Evolutionary conservation across 179 eudicot genomes (phyloP).

Genomic region (Camellia oleifera): DNA sequence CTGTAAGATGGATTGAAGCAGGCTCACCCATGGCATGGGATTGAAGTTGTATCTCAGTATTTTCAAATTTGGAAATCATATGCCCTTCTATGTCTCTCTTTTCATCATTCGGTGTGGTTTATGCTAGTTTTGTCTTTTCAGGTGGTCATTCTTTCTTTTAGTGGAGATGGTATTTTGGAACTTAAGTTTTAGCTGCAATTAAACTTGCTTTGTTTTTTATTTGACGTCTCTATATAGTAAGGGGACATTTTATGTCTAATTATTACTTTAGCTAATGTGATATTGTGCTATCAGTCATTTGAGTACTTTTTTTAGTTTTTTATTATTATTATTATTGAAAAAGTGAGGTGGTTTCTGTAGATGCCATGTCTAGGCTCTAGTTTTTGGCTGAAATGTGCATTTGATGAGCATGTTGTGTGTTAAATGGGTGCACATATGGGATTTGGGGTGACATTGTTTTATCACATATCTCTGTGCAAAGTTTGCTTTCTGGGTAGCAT

Average conservation of each 20-base stretch:
- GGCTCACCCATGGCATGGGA: conserved; percentile 22
- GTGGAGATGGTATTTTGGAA: too few relatives aligned
- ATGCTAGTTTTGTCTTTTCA: too few relatives aligned
- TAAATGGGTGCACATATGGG: background rate
- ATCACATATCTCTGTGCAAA: too few relatives aligned
- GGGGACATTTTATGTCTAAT: background rate
- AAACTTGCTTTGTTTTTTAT: conserved; percentile 44
- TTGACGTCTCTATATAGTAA: conserved; percentile 15
- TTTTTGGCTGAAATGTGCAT: too few relatives aligned
- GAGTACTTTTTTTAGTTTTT: too few relatives aligned
- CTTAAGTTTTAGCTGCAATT: conserved; percentile 30
- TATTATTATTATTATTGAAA: background rate
- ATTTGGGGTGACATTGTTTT: background rate
- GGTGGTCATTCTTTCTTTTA: conserved; percentile 21
- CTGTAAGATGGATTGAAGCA: conserved; percentile 17
- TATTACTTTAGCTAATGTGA: conserved; percentile 10
- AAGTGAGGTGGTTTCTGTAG: too few relatives aligned
- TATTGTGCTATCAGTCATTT: background rate
- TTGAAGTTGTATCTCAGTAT: conserved; percentile 32
- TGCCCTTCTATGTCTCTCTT: too few relatives aligned
- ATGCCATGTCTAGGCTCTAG: too few relatives aligned
- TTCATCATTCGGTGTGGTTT: too few relatives aligned
- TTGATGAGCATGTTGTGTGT: background rate
- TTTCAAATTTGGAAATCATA: conserved; percentile 6
- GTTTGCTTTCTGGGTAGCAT: too few relatives aligned